Evolutionary conservation across 768 basidiomycete genomes (phyloP).

Genomic region (Boletus barrowsii): DNA sequence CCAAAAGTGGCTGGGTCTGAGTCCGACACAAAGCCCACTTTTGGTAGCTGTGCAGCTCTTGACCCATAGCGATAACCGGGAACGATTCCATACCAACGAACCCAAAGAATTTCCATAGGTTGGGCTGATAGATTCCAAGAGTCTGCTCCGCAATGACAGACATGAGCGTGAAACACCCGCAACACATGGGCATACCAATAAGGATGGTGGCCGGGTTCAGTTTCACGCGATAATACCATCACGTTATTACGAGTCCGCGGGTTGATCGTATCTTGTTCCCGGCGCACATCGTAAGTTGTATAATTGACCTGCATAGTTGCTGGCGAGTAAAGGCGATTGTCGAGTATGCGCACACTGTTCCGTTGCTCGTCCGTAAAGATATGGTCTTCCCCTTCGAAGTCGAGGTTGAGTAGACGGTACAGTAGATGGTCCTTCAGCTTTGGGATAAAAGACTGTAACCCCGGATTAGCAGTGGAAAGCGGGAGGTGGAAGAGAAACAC

Average conservation of each 20-base stretch:
- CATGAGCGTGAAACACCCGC: slow-evolving; percentile 26
- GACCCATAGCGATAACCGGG: neutral
- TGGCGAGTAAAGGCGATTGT: slow-evolving; percentile 20
- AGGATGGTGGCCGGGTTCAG: slow-evolving; percentile 16
- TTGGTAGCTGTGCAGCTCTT: slow-evolving; percentile 10
- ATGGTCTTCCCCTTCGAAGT: slow-evolving; percentile 1
- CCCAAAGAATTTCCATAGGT: slow-evolving; percentile 2
- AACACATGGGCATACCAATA: slow-evolving; percentile 34
- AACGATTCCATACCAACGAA: slow-evolving; percentile 22
- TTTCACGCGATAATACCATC: slow-evolving; percentile 22
- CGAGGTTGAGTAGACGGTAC: slow-evolving; percentile 1
- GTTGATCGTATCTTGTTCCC: slow-evolving; percentile 23
- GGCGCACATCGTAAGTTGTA: slow-evolving; percentile 28
- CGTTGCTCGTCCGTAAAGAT: slow-evolving; percentile 7
- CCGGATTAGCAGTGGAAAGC: neutral
- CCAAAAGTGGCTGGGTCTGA: neutral
- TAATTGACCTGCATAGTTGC: slow-evolving; percentile 23
- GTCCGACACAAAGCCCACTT: slow-evolving; percentile 20
- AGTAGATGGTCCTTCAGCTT: slow-evolving; percentile 15
- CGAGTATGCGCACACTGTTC: slow-evolving; percentile 10
- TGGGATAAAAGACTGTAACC: slow-evolving; percentile 3
- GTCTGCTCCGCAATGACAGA: slow-evolving; percentile 10
- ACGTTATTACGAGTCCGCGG: slow-evolving; percentile 10
- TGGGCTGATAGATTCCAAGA: neutral
- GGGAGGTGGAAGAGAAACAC: neutral